Conservation (phyloP, 1,284 basidiomycete species). For the Sporisorium exsertum region DNA sequence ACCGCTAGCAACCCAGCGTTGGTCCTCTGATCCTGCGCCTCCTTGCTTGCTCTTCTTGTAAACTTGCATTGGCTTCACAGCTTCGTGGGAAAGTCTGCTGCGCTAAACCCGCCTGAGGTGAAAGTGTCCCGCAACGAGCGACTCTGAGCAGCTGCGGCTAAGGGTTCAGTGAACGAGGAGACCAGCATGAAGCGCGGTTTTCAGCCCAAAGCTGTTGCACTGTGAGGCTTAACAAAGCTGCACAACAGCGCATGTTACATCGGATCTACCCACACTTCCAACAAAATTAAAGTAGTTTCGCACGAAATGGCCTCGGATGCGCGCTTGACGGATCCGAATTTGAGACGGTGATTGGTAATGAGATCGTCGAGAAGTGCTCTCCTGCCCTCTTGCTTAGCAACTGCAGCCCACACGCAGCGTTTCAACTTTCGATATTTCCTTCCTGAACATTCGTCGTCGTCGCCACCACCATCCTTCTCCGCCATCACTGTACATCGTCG, state of each 20-base stretch:
- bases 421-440: not conserved
- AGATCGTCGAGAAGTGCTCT: slow-evolving; percentile 19
- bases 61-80: not conserved
- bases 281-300: not conserved
- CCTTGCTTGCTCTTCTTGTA: not conserved
- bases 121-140: no score
- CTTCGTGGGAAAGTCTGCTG: no score
- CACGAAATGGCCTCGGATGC: slow-evolving; percentile 20
- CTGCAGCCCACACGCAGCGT: slow-evolving; percentile 12
- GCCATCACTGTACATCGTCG: not conserved
- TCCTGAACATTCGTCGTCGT: slow-evolving; percentile 8
- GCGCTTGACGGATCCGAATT: slow-evolving; percentile 37
- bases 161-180: not conserved
- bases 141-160: not conserved
- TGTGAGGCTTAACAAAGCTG: no score
- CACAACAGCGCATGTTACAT: slow-evolving; percentile 2
- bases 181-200: not conserved
- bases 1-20: not conserved
- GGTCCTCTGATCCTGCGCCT: not conserved
- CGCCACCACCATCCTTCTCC: slow-evolving; percentile 16
- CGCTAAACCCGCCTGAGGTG: no score
- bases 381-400: slow-evolving; percentile 4
- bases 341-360: slow-evolving; percentile 45
- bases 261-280: not conserved
- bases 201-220: no score